Percentiles rank a stretch among this genome's conserved stretches.
Evolutionary conservation across 805 yeast species (phyloP).

Genomic region (Kodamaea kakaduensis): DNA sequence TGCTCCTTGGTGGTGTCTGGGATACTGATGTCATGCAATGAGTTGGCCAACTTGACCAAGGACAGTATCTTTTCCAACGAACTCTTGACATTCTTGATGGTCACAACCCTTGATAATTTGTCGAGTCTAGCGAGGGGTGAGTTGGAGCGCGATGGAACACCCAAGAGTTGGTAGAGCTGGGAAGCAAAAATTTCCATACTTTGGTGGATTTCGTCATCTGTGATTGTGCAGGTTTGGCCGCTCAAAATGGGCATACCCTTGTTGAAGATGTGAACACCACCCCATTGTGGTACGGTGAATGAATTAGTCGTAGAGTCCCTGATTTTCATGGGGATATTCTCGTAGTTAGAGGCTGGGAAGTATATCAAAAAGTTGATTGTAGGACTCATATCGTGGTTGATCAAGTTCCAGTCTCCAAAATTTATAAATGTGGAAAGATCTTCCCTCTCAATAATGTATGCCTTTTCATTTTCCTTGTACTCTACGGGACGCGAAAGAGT

Average conservation of each 20-base stretch:
- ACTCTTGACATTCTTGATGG: constrained; percentile 53
- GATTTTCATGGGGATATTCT: constrained; percentile 47
- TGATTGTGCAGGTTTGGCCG: constrained; percentile 23
- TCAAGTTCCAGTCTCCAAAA: constrained; percentile 77
- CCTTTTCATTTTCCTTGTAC: constrained; percentile 20
- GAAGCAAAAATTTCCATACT: constrained; percentile 66
- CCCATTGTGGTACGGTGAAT: constrained; percentile 86
- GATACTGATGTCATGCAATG: constrained; percentile 76
- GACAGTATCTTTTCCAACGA: constrained; percentile 72
- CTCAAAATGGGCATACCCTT: constrained; percentile 22
- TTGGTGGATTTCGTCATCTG: constrained; percentile 46
- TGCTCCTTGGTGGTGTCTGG: constrained; percentile 65
- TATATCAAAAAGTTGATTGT: constrained; percentile 68
- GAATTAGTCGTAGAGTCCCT: constrained; percentile 49
- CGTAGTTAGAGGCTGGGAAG: constrained; percentile 47
- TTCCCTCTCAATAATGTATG: constrained; percentile 38
- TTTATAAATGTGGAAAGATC: constrained; percentile 77
- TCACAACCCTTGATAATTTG: constrained; percentile 56
- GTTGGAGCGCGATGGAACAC: constrained; percentile 56
- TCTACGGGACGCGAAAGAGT: constrained; percentile 26
- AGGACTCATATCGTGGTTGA: constrained; percentile 57
- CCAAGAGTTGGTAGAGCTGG: constrained; percentile 70
- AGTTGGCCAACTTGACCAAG: constrained; percentile 60
- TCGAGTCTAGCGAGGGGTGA: constrained; percentile 65
- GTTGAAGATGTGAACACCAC: constrained; percentile 63